These are phyloP conservation scores for Nicotiana tabacum DNA, from an alignment of 257 asterid species.

Conservation along the genomic window DNA sequence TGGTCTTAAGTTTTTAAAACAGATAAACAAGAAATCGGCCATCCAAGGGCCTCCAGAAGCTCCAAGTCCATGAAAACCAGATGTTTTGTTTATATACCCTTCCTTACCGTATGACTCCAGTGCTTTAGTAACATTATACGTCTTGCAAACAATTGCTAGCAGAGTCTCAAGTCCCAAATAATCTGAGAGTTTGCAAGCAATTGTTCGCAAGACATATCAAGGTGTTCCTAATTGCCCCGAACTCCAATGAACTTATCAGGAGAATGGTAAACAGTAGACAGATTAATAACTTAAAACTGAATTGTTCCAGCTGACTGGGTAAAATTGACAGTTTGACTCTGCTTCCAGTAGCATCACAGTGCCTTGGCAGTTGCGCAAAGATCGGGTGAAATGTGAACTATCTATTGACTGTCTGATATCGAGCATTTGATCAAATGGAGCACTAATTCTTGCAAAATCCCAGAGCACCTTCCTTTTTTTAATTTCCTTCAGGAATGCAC, in stretches of 20 bases:
- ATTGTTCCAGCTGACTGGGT: neutral
- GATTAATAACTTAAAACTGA: neutral
- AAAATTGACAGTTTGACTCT: neutral
- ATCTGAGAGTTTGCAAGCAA: conserved; percentile 32
- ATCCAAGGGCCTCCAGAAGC: conserved; percentile 42
- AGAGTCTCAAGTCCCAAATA: conserved; percentile 69
- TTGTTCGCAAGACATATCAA: neutral
- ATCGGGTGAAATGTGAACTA: neutral
- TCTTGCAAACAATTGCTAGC: conserved; percentile 81
- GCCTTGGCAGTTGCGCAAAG: neutral
- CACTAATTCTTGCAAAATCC: neutral
- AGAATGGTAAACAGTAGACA: neutral
- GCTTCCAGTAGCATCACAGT: conserved; percentile 1
- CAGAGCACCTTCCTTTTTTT: neutral
- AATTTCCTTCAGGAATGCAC: neutral
- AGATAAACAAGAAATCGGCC: conserved; percentile 49
- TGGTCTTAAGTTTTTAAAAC: conserved; percentile 70
- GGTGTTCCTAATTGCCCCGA: neutral
- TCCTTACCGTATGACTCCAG: conserved; percentile 55
- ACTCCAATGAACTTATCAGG: neutral
- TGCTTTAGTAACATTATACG: conserved; percentile 49
- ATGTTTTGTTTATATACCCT: conserved; percentile 36
- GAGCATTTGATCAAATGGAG: neutral
- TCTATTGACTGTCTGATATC: neutral
- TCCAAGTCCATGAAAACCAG: conserved; percentile 61